phyloP scores from a whole-genome alignment of 306 rosid genomes.

The Crotalaria pallida region DNA sequence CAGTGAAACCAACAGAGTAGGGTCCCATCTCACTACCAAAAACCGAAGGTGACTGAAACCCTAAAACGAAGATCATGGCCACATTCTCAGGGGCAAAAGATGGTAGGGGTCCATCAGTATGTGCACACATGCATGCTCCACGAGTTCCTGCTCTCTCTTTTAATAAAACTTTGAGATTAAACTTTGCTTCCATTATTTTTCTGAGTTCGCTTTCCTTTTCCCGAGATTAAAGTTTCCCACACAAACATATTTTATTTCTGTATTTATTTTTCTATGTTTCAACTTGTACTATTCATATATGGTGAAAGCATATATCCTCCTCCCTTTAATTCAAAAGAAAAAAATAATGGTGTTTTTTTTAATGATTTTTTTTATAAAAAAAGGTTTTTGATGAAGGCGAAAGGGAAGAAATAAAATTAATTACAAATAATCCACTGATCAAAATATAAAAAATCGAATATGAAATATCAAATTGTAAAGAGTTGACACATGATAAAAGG shows the following conservation, averaged over 20 bases:
- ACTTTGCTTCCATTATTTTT: slow-evolving; percentile 9
- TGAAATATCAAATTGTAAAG: no score
- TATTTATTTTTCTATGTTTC: slow-evolving; percentile 13
- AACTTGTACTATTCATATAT: not conserved
- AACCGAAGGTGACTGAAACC: slow-evolving; percentile 17
- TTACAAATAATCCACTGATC: no score
- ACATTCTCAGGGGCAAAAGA: slow-evolving; percentile 26
- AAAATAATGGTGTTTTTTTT: not conserved
- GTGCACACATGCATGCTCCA: slow-evolving; percentile 43
- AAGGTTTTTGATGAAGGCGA: no score
- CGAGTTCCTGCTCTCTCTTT: slow-evolving; percentile 24
- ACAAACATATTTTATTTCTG: slow-evolving; percentile 27
- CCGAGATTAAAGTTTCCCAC: slow-evolving; percentile 36
- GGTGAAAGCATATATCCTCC: not conserved
- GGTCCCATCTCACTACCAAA: slow-evolving; percentile 32
- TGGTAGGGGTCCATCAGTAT: slow-evolving; percentile 39
- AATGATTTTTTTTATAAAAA: no score
- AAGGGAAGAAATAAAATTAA: no score
- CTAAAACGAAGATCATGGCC: slow-evolving; percentile 22
- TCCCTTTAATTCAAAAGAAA: not conserved
- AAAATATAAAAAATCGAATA: no score
- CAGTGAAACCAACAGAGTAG: not conserved
- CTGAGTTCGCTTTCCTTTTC: slow-evolving; percentile 10
- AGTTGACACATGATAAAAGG: no score
- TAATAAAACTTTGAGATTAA: not conserved